Conservation (phyloP, 805 yeast genomes). For the Jamesozyma hellenica region DNA sequence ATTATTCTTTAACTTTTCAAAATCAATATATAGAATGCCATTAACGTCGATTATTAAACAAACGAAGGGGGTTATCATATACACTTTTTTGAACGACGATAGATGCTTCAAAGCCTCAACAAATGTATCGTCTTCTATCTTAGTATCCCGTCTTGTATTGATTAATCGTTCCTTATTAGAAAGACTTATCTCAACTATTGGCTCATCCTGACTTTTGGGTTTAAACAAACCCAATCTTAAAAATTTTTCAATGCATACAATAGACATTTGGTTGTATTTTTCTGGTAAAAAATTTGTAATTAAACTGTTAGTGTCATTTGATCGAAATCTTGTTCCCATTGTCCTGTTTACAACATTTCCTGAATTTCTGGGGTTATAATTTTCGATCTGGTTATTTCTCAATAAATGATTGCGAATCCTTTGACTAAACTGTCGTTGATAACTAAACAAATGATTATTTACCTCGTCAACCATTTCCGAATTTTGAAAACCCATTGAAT, state of each 20-base stretch:
- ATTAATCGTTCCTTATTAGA: not conserved
- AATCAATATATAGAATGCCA: slow-evolving; percentile 19
- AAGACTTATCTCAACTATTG: slow-evolving; percentile 2
- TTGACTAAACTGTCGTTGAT: too few relatives aligned
- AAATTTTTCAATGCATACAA: slow-evolving; percentile 16
- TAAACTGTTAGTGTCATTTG: too few relatives aligned
- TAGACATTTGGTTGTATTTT: slow-evolving; percentile 17
- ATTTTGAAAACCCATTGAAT: too few relatives aligned
- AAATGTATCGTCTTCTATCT: slow-evolving; percentile 1
- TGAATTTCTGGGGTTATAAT: too few relatives aligned
- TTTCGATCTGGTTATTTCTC: too few relatives aligned
- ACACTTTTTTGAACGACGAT: slow-evolving; percentile 19
- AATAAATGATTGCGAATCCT: too few relatives aligned
- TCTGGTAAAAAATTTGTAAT: slow-evolving; percentile 18
- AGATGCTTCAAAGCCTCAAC: slow-evolving; percentile 1
- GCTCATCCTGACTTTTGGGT: slow-evolving; percentile 17
- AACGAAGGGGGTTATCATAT: slow-evolving; percentile 15
- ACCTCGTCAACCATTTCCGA: too few relatives aligned
- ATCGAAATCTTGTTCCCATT: too few relatives aligned
- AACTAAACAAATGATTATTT: too few relatives aligned
- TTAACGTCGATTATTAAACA: slow-evolving; percentile 15
- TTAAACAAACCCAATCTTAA: slow-evolving; percentile 13
- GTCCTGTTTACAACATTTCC: too few relatives aligned
- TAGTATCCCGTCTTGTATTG: not conserved
- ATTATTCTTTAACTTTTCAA: slow-evolving; percentile 8